phyloP scores from a whole-genome alignment of 495 filamentous ascomycete species.

The Pyronema domesticum region DNA sequence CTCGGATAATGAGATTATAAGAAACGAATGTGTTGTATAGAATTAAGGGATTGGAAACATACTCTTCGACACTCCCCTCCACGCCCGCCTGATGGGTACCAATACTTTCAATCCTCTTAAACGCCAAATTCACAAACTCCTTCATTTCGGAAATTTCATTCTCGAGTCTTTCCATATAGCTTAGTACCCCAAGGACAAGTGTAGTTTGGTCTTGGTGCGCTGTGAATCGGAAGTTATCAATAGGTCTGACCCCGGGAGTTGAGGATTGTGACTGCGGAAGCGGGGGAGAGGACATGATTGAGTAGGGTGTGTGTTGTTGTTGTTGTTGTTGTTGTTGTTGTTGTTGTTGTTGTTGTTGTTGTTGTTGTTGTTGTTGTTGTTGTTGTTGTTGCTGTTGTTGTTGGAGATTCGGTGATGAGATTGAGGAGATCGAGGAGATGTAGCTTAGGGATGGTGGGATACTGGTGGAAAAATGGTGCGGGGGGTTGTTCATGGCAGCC shows the following conservation, averaged over 20 bases:
- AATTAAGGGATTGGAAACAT: not conserved
- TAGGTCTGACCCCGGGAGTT: not conserved
- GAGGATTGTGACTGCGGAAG: not conserved
- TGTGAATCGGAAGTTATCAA: slow-evolving; percentile 11
- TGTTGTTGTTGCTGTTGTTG: not conserved
- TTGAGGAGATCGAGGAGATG: too few species aligned
- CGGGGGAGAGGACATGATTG: too few species aligned
- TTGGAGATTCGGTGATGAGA: too few species aligned
- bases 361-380: not conserved
- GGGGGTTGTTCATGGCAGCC: not conserved
- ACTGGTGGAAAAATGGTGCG: not conserved
- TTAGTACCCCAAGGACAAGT: slow-evolving; percentile 19
- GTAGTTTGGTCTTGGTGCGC: slow-evolving; percentile 19
- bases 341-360: not conserved
- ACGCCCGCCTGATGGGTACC: slow-evolving; percentile 8
- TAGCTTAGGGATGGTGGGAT: too few species aligned
- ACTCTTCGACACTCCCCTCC: slow-evolving; percentile 12
- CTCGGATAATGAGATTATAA: too few species aligned
- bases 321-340: not conserved
- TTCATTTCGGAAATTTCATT: slow-evolving; percentile 15
- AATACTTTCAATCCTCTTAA: slow-evolving; percentile 12
- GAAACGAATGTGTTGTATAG: too few species aligned
- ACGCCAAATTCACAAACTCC: slow-evolving; percentile 17
- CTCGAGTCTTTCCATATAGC: slow-evolving; percentile 15
- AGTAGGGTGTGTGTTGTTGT: not conserved